A percentile compares a stretch with the other conserved stretches of the same genome.
Conservation (phyloP, 495 filamentous ascomycete species). For the Barbatosphaeria neglecta region DNA sequence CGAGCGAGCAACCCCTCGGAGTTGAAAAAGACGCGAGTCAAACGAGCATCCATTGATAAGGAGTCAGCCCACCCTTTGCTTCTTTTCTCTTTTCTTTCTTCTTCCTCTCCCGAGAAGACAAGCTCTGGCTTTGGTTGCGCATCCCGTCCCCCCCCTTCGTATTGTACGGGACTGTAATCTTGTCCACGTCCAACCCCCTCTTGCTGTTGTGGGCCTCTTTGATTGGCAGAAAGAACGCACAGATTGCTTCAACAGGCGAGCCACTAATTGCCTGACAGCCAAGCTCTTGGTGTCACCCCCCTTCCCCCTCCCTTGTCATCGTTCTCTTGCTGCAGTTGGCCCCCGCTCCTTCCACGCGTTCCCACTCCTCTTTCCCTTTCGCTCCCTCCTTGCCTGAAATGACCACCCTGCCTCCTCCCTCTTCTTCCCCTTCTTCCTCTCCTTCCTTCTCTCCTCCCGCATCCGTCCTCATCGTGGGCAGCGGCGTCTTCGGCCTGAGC, state of each 20-base stretch:
- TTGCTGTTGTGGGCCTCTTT: not conserved
- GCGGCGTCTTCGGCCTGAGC: constrained; percentile 65
- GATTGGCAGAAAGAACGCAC: not conserved
- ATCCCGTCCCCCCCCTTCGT: too few relatives aligned
- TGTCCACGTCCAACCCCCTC: too few relatives aligned
- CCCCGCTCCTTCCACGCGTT: not conserved
- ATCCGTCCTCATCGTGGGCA: constrained; percentile 63
- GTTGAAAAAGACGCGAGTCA: too few relatives aligned
- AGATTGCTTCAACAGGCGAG: not conserved
- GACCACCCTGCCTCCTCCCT: constrained; percentile 4
- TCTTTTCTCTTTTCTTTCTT: too few relatives aligned
- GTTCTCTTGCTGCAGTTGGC: too few relatives aligned
- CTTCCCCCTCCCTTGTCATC: not conserved
- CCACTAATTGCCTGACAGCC: not conserved
- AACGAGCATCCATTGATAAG: too few relatives aligned
- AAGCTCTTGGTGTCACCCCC: not conserved
- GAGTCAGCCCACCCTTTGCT: too few relatives aligned
- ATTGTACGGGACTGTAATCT: too few relatives aligned
- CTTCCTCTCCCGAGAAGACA: too few relatives aligned
- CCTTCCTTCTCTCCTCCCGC: constrained; percentile 16
- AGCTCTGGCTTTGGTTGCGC: too few relatives aligned
- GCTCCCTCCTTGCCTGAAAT: not conserved
- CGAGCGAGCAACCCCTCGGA: too few relatives aligned
- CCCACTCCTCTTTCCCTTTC: not conserved
- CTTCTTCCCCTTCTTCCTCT: constrained; percentile 6